Base-by-base conservation (phyloP, 768 basidiomycete species). In the Lactifluus rugatus region DNA sequence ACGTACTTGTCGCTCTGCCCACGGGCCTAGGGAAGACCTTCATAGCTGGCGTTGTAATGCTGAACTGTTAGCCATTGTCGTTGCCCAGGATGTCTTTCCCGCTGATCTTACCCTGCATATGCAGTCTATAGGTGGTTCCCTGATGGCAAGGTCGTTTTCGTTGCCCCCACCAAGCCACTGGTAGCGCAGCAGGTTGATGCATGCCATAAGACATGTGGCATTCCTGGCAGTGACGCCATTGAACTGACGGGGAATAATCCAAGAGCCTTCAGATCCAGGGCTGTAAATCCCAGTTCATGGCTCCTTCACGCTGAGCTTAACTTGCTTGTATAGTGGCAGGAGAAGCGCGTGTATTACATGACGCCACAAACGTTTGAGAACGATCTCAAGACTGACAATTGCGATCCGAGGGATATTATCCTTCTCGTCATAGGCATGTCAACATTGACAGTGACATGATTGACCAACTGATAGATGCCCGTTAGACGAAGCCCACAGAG, bases 1-100 rank as follows among this genome's bases (percentile, higher is more conserved):
- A 99, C 67, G 89, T 91, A 7, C 80, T 99, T 8, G 93, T 97
- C 28, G 88, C 93, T 0, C 74, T 99, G 14, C 96, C 96, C 2
- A 99, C 96, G 0, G 96, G 96, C 46, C 74, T 98, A 13, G 96
- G 96, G 16, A 99, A 99, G 73, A 99, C 96, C 0, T 98, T 99
- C 66, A 88, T 99, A 59, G 96, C 96, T 3, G 93, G 95, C 1
- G 92, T 91, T 2, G 81, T 99, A 21, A 97, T 99, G 95, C 73
- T 94, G 28, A 95, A 94, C 67, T 95, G 92, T 92, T 65, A 66
- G 79, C 67, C 41, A 28, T 49, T 51, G 36, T 31, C n/a, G 34
- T 42, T 53, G 21, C 39, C 17, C 23, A 26, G 57, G 28, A 37
- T 25, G 7, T 52, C 44, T 23, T 50, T 19, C 25, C 25, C 36